Evolutionary conservation across 1,284 basidiomycete species (phyloP), one percentile per base, ranked within the genome.

Genomic region (Cryptococcus hybrid): DNA sequence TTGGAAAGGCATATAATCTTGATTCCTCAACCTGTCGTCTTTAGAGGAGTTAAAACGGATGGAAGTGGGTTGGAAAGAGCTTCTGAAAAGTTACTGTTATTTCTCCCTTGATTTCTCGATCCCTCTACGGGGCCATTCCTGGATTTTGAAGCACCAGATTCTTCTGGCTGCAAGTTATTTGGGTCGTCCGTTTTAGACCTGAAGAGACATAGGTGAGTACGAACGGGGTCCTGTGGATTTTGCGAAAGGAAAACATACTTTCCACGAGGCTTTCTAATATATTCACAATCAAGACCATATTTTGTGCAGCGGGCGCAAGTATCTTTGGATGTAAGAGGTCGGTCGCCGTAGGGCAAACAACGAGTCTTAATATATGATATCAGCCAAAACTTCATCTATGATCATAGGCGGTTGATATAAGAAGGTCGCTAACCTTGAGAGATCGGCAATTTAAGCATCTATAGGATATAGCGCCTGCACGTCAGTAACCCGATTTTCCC

Each of bases 251-350:
- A 18, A n/a, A 53, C 51, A 36, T 35, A 53, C 51, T 53, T 53
- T 53, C 51, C 51, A 13, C 51, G 24, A 24, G 35, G 30, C 40
- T 53, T 30, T 4, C 51, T 24, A 12, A 40, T 35, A 37, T 53
- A 53, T 12, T 53, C 51, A 24, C 51, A 53, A 35, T 37, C 36
- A 34, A 53, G 35, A n/a, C 39, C 30, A 15, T 53, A 53, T 24
- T 53, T 53, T 4, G 51, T 45, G 24, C 51, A 53, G 18, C 51
- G 13, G 13, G 42, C 44, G 37, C 51, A 53, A 9, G 42, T 30
- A 36, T 53, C 51, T 24, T 53, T 53, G 24, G 51, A 53, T 9
- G 42, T 53, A 11, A 53, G 24, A 30, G 51, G 36, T 30, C 42
- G 34, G 18, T 45, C 43, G 13, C 40, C 42, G 30, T 44, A 53